Evolutionary conservation across 768 basidiomycete species (phyloP).

Genomic region (Tylopilus plumbeoviolaceoides): DNA sequence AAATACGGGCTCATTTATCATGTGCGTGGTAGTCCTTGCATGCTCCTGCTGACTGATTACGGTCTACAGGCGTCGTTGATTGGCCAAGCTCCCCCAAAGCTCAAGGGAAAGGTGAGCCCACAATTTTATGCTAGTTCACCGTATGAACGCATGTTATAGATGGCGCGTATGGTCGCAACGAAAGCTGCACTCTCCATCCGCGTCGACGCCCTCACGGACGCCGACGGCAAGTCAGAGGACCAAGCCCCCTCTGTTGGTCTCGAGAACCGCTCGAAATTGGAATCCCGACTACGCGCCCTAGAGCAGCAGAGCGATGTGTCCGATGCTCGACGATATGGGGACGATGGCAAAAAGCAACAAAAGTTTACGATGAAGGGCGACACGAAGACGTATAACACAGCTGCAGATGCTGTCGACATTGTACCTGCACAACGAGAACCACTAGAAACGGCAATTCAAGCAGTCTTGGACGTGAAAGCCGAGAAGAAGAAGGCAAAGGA

Average conservation of each 20-base stretch:
- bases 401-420: constrained; percentile 78
- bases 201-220: constrained; percentile 92
- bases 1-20: constrained; percentile 99
- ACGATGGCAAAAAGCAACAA: constrained; percentile 63
- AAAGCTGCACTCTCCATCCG: constrained; percentile 97
- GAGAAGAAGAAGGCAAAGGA: constrained; percentile 83
- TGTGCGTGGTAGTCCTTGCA: constrained; percentile 41
- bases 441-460: constrained; percentile 70
- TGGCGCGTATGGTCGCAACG: constrained; percentile 99
- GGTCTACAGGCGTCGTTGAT: constrained; percentile 78
- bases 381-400: constrained; percentile 79
- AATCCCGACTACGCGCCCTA: constrained; percentile 85
- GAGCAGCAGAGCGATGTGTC: constrained; percentile 78
- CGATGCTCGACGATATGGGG: constrained; percentile 63
- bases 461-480: constrained; percentile 76
- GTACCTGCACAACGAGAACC: constrained; percentile 84
- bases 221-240: constrained; percentile 83
- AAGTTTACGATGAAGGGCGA: constrained; percentile 80
- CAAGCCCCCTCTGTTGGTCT: constrained; percentile 84
- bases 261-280: constrained; percentile 92
- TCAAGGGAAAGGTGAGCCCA: constrained; percentile 84
- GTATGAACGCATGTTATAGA: constrained; percentile 40
- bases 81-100: constrained; percentile 94
- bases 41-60: constrained; percentile 1
- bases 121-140: neutral